Evolutionary conservation across 2,329 filamentous ascomycete genomes (phyloP), one percentile per base, ranked within the genome.

Genomic region (Phoma sp.): DNA sequence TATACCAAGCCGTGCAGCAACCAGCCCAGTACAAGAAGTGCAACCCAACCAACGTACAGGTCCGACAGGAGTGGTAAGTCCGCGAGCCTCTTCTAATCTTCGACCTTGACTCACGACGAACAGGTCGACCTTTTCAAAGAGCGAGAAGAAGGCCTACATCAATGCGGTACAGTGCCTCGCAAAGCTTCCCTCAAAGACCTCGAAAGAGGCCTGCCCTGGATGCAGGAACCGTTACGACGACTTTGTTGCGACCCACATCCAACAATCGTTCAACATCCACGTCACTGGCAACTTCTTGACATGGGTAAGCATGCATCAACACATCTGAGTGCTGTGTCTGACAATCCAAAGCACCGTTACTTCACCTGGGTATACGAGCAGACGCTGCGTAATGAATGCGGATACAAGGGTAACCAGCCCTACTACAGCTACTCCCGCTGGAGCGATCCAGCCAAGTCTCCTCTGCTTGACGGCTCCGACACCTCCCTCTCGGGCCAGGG

Each of bases 381-480:
- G 21, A 75, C 77, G 5, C 64, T 81, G 7, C 67, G 66, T 27
- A 68, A 67, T 1, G 78, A 80, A 53, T 81, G 79, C 57, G 77
- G 75, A 24, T 80, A 78, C 62, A 74, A 65, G 10, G 77, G 76
- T 33, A 74, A 72, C 47, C 74, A 78, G 49, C 78, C 78, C 0
- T 44, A 51, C 48, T 84, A 84, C 72, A 82, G 80, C 76, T 81
- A 85, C 70, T 85, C 82, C 80, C 78, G 78, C 10, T 76, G 78
- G 53, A 73, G 72, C 2, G 80, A 82, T 52, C 71, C 72, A 1
- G 63, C 70, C 62, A 77, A 78, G 40, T 84, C 82, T 0, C 80
- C 83, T 15, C 68, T 87, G 47, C 86, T 87, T 59, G 82, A 85
- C 60, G 84, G 84, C 44, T 81, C 79, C 61, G 79, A 79, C 24